phyloP scores from a whole-genome alignment of 495 filamentous ascomycete species.

The Daldinia bambusicola region DNA sequence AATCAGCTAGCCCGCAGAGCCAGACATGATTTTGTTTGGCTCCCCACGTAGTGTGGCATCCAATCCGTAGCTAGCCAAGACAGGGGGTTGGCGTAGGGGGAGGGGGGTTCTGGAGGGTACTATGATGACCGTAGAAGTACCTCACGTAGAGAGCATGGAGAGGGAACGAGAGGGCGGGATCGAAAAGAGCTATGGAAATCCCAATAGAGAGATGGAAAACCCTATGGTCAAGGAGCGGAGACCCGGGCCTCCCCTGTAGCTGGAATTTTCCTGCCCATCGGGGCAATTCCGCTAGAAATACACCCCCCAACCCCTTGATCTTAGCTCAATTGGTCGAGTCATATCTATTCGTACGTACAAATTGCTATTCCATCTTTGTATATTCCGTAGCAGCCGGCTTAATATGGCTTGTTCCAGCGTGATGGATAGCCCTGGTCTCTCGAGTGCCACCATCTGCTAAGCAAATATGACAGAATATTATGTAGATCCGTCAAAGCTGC shows the following conservation, averaged over 20 bases:
- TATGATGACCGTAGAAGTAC: slow-evolving; percentile 29
- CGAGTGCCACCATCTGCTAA: slow-evolving; percentile 37
- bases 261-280: slow-evolving; percentile 47
- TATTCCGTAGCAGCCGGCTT: slow-evolving; percentile 9
- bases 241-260: slow-evolving; percentile 47
- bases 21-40: slow-evolving; percentile 36
- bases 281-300: slow-evolving; percentile 48
- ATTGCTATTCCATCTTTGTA: slow-evolving; percentile 23
- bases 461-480: slow-evolving; percentile 34
- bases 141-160: slow-evolving; percentile 13
- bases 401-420: slow-evolving; percentile 37
- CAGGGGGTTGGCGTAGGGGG: slow-evolving; percentile 39
- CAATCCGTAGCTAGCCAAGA: slow-evolving; percentile 30
- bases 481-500: slow-evolving; percentile 13
- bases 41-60: slow-evolving; percentile 39
- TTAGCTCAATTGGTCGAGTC: slow-evolving; percentile 13
- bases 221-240: slow-evolving; percentile 37
- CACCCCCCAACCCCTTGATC: slow-evolving; percentile 31
- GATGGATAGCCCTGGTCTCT: slow-evolving; percentile 39
- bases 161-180: slow-evolving; percentile 29
- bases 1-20: slow-evolving; percentile 40
- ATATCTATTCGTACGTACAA: slow-evolving; percentile 35
- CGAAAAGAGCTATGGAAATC: slow-evolving; percentile 43
- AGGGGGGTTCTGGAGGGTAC: slow-evolving; percentile 32
- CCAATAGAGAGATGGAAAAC: slow-evolving; percentile 39